Percentiles rank a stretch among this genome's conserved stretches.
Evolutionary conservation across 1,139 yeast species (phyloP).

Genomic region (Kodamaea derodonti): DNA sequence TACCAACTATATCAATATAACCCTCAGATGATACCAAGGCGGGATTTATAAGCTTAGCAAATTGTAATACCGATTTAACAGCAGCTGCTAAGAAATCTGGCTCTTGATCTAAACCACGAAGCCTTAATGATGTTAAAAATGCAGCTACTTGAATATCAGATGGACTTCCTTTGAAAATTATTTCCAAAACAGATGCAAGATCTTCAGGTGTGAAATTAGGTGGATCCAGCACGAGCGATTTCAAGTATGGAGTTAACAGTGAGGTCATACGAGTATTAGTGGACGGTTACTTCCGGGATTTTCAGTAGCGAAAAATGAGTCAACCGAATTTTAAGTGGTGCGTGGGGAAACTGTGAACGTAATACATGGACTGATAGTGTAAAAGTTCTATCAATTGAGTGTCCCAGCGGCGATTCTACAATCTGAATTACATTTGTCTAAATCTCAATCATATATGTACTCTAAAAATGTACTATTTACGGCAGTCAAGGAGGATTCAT

Average conservation of each 20-base stretch:
- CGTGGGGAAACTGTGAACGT: no score
- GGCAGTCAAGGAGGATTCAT: no score
- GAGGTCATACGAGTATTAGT: background rate
- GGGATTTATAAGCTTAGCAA: conserved; percentile 48
- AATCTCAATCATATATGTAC: no score
- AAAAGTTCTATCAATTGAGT: no score
- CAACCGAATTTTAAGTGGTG: no score
- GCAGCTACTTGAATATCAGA: conserved; percentile 73
- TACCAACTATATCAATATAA: conserved; percentile 88
- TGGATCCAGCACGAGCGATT: conserved; percentile 55
- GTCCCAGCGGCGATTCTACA: no score
- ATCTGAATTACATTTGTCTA: no score
- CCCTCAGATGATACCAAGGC: conserved; percentile 46
- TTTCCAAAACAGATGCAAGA: conserved; percentile 54
- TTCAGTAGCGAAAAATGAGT: no score
- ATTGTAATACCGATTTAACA: conserved; percentile 63
- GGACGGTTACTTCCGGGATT: no score
- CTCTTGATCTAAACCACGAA: conserved; percentile 75
- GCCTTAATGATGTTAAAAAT: conserved; percentile 71
- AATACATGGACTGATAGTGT: no score
- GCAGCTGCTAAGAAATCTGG: conserved; percentile 85
- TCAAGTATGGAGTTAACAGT: conserved; percentile 57
- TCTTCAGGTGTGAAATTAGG: conserved; percentile 60
- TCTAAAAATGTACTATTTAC: no score
- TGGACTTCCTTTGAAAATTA: conserved; percentile 57